These are phyloP conservation scores for Zopfochytrium polystomum DNA, from an alignment of 371 early-diverging fungal genomes.

Conservation along the genomic window DNA sequence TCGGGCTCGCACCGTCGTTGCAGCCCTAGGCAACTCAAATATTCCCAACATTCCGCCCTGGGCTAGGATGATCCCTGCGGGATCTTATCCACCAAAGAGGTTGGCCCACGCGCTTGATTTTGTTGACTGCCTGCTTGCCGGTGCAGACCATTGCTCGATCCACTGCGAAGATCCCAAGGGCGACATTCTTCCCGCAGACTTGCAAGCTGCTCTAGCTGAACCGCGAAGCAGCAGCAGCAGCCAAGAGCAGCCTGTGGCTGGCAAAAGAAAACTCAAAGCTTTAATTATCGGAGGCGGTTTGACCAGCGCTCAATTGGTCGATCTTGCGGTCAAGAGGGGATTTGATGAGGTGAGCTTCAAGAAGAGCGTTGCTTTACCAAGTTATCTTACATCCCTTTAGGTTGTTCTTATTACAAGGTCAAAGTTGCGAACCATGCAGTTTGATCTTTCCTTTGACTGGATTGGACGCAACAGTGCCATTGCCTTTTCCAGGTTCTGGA, in stretches of 20 bases:
- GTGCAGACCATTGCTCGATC: neutral
- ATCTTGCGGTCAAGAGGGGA: constrained; percentile 5
- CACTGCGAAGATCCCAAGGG: no score
- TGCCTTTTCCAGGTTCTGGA: constrained; percentile 16
- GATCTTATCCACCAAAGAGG: neutral
- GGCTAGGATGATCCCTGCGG: neutral
- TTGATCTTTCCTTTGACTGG: constrained; percentile 21
- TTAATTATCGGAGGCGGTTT: constrained; percentile 22
- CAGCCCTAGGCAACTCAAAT: constrained; percentile 21
- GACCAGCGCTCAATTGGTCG: constrained; percentile 22
- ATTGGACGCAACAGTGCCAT: constrained; percentile 17
- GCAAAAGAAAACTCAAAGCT: neutral
- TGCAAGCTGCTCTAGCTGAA: no score
- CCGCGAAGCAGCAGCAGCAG: no score
- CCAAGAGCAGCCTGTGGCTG: no score
- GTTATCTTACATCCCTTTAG: neutral
- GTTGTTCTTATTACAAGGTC: constrained; percentile 11
- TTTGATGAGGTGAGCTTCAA: constrained; percentile 13
- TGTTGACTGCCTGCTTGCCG: constrained; percentile 2
- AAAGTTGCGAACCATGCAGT: constrained; percentile 15
- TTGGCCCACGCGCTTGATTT: constrained; percentile 14
- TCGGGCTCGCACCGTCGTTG: constrained; percentile 9
- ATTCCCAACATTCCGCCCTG: constrained; percentile 17
- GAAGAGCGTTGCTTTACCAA: no score
- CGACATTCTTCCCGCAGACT: no score